Percentiles rank a stretch among this genome's conserved stretches.
phyloP scores from a whole-genome alignment of 345 rosid species.

The Xanthoceras sorbifolium region DNA sequence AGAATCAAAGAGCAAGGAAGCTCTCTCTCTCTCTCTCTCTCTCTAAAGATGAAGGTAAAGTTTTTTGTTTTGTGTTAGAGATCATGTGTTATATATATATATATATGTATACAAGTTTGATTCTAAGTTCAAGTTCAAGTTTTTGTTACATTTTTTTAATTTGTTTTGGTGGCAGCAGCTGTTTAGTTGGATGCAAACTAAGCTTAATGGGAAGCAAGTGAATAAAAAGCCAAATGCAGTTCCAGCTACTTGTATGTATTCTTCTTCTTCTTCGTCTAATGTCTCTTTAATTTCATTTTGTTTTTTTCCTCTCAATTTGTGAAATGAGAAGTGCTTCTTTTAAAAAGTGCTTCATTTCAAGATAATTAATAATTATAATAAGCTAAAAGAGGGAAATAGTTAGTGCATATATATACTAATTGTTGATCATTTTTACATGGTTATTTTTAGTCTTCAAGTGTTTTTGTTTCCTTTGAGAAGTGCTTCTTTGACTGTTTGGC shows the following conservation, averaged over 20 bases:
- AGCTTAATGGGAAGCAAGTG: conserved; percentile 66
- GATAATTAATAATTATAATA: background rate
- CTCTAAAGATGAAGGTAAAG: conserved; percentile 51
- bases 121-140: background rate
- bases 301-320: background rate
- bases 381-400: too few relatives aligned
- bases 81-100: conserved; percentile 10
- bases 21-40: background rate
- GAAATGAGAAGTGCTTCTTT: background rate
- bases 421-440: background rate
- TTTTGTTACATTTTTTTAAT: background rate
- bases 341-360: background rate
- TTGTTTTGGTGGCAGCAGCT: conserved; percentile 42
- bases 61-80: background rate
- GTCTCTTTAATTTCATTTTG: background rate
- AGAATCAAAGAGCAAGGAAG: too few relatives aligned
- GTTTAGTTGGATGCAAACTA: conserved; percentile 89
- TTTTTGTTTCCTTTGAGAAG: background rate
- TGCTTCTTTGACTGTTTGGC: background rate
- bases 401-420: too few relatives aligned
- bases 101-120: background rate
- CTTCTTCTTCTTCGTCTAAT: background rate
- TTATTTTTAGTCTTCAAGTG: too few relatives aligned
- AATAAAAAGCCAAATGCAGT: conserved; percentile 40
- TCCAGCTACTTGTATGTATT: conserved; percentile 64